Evolutionary conservation across 768 basidiomycete species (phyloP), one percentile per base, ranked within the genome.

Genomic region (Clitopilus hobsonii): DNA sequence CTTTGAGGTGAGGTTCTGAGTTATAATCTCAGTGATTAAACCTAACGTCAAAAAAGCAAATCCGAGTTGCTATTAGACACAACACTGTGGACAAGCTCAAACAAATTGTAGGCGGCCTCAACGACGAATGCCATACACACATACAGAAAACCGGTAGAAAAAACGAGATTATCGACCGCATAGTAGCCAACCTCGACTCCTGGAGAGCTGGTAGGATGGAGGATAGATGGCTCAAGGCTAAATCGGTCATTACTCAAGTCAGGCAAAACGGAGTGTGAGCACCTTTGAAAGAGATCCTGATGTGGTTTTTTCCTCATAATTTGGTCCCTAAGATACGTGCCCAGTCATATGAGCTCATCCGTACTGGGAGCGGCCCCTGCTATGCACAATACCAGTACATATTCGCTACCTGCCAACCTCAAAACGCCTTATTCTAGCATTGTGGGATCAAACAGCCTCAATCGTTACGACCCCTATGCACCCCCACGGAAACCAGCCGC

Each of bases 21-120:
- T n/a, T n/a, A n/a, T n/a, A n/a, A n/a, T n/a, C n/a, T n/a, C n/a
- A n/a, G n/a, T n/a, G n/a, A n/a, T n/a, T n/a, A n/a, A n/a, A n/a
- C n/a, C 55, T 56, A 49, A 29, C 36, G 56, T 36, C 58, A 51
- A 69, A 51, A 50, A 27, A 91, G 90, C 75, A 76, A 65, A 72
- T 89, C 63, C 84, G 86, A 63, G 83, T 87, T 72, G 79, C 71
- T 57, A 76, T 94, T 66, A 83, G 81, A 71, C 77, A 76, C 67
- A 88, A 92, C 71, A 94, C 90, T 6, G 92, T 94, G 59, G 91
- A 92, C 69, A 84, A 77, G 70, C 82, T 94, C 59, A 93, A 94
- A 69, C 86, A 88, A 65, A 89, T 94, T 61, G 75, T 94, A 55
- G 69, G 75, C 32, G 86, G 86, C 23, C 76, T 93, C 61, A 91